Conservation (phyloP, 139 green algal genomes). For the Chlorella sp. region DNA sequence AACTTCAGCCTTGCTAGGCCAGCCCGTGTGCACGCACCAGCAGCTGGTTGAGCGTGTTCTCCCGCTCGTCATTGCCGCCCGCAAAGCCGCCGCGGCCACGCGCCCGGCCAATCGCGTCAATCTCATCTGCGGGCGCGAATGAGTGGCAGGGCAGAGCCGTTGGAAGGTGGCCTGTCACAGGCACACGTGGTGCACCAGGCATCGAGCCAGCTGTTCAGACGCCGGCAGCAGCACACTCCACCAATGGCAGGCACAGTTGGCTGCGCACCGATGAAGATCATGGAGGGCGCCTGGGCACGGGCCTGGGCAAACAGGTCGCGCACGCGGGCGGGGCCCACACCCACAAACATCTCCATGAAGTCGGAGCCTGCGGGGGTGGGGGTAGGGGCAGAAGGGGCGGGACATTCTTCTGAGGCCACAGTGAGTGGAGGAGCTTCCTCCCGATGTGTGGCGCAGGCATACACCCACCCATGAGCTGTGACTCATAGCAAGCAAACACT, state of each 20-base stretch:
- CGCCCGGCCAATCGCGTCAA: slow-evolving; percentile 91
- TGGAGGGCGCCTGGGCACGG: slow-evolving; percentile 86
- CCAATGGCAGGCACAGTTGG: background rate
- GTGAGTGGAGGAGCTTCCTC: too few species aligned
- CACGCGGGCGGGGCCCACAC: slow-evolving; percentile 92
- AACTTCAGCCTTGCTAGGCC: too few species aligned
- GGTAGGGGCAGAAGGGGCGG: too few species aligned
- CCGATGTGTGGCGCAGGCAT: too few species aligned
- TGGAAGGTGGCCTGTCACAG: too few species aligned
- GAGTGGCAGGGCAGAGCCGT: background rate
- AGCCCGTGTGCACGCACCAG: too few species aligned
- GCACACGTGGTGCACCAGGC: background rate
- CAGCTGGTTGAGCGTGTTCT: slow-evolving; percentile 99
- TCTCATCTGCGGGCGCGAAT: slow-evolving; percentile 76
- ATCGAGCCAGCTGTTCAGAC: too few species aligned
- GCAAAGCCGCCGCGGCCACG: slow-evolving; percentile 79
- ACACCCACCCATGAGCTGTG: too few species aligned
- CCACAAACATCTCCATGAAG: slow-evolving; percentile 95
- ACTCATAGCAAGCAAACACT: too few species aligned
- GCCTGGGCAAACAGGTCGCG: slow-evolving; percentile 96
- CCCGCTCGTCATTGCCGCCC: slow-evolving; percentile 97
- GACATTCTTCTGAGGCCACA: too few species aligned
- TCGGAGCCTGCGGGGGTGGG: slow-evolving; percentile 54
- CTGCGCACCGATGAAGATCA: slow-evolving; percentile 94
- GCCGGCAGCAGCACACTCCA: too few species aligned